Evolutionary conservation across 768 basidiomycete species (phyloP), one percentile per base, ranked within the genome.

Genomic region (Mycena olivaceomarginata): DNA sequence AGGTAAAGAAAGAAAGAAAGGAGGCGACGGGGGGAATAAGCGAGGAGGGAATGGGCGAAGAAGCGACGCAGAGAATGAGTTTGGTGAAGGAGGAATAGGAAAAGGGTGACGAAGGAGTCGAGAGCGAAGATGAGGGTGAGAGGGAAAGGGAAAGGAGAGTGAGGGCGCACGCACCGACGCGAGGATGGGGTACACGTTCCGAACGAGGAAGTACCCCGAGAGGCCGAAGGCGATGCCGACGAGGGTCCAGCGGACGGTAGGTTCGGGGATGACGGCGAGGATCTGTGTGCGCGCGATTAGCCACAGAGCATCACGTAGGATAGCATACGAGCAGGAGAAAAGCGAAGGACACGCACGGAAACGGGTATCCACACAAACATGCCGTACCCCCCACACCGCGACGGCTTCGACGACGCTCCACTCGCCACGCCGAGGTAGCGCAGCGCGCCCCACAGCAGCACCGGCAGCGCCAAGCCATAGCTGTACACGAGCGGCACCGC

Each of bases 311-410:
- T n/a, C n/a, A n/a, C n/a, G n/a, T n/a, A n/a, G n/a, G n/a, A n/a
- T n/a, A n/a, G 25, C 25, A 25, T 25, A 25, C 25, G 25, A 25
- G 25, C 45, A 53, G 25, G 37, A n/a, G n/a, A n/a, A n/a, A n/a
- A n/a, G n/a, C n/a, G n/a, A n/a, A n/a, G n/a, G 41, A 31, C 64
- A 87, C 94, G 76, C 73, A 96, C 95, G 51, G 97, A 91, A 56
- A 96, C 94, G 12, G 96, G 95, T 76, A 97, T 96, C 97, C 96
- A 97, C 4, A 95, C 91, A 76, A 97, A 96, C 82, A 94, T 92
- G 12, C 88, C 92, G 82, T 97, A 96, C 0, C 95, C 95, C n/a
- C 94, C 95, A 96, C 13, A 96, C 85, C 15, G 94, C 90, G 25
- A 96, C 84, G 0, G 95, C 94, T 83, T 99, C 97, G 5, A 95